Base-by-base conservation (phyloP, 768 basidiomycete species). In the Psilocybe sp. region DNA sequence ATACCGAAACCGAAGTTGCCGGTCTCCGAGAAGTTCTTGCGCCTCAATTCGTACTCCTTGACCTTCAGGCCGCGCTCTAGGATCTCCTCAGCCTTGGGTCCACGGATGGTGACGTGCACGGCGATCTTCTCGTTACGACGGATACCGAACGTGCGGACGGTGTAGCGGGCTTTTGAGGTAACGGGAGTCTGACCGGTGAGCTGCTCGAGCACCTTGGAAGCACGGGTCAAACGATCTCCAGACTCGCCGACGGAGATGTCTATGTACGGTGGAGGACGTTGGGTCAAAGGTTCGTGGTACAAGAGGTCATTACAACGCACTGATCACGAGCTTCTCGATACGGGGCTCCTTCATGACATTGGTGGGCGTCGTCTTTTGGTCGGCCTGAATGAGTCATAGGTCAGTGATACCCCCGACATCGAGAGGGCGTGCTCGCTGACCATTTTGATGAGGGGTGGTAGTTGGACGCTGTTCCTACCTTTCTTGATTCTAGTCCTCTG, bases 41-140 rank as follows among this genome's bases (percentile, higher is more conserved):
- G 90, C 67, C 85, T 84, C 72, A 99, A 76, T 77, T 99, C 97
- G 81, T 99, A 98, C 77, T 99, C 97, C 84, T 99, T 99, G 66
- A 98, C 97, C 74, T 98, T 99, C 71, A 99, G 80, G 40, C 94
- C 96, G 62, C 96, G 92, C 79, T 99, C 96, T 62, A 99, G 80
- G 69, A 98, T 98, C 73, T 99, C 96, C 82, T 98, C 96, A 34
- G 96, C 96, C 76, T 99, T 99, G 60, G 96, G 96, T 23, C 96
- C 96, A 62, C 96, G 92, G 76, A 99, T 97, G 69, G 96, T 99
- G 64, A 95, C 93, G 74, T 95, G 93, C 58, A 92, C 91, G 43
- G 96, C 96, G 69, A 98, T 99, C 84, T 99, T 99, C 78, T 99
- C 96, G 80, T 99, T 99, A 77, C 97, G 91, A 70, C 97, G 90